These are phyloP conservation scores for Helotiales sp. DNA, from an alignment of 2,329 filamentous ascomycete genomes.

Conservation along the genomic window DNA sequence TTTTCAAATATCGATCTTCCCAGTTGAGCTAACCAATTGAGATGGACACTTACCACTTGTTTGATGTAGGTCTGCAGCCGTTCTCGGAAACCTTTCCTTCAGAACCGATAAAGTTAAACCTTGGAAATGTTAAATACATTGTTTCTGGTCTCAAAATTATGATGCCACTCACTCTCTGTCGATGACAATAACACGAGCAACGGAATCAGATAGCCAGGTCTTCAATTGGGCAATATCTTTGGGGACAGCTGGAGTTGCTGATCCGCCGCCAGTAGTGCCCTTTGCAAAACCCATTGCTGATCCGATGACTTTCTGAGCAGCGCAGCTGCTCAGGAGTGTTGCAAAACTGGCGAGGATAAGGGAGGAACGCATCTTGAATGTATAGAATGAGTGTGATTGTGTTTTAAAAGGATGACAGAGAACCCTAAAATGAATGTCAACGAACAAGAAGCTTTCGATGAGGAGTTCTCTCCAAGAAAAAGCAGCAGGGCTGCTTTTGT, in stretches of 20 bases:
- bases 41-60: constrained; percentile 45
- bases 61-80: constrained; percentile 62
- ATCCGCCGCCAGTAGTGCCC: constrained; percentile 65
- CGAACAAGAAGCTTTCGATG: neutral
- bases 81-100: constrained; percentile 43
- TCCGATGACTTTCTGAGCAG: neutral
- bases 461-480: neutral
- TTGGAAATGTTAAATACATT: constrained; percentile 10
- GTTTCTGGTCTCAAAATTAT: neutral
- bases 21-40: constrained; percentile 12
- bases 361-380: neutral
- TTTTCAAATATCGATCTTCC: too few species aligned
- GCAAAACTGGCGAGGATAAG: neutral
- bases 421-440: neutral
- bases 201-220: constrained; percentile 59
- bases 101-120: constrained; percentile 58
- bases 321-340: neutral
- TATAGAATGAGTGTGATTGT: neutral
- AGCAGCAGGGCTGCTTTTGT: neutral
- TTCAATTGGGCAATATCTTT: constrained; percentile 59
- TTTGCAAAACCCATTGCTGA: constrained; percentile 26
- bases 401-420: neutral
- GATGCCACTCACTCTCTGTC: constrained; percentile 48
- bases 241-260: constrained; percentile 58
- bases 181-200: constrained; percentile 62